Evolutionary conservation across 2,329 filamentous ascomycete species (phyloP).

Genomic region (Coniochaeta hoffmannii): DNA sequence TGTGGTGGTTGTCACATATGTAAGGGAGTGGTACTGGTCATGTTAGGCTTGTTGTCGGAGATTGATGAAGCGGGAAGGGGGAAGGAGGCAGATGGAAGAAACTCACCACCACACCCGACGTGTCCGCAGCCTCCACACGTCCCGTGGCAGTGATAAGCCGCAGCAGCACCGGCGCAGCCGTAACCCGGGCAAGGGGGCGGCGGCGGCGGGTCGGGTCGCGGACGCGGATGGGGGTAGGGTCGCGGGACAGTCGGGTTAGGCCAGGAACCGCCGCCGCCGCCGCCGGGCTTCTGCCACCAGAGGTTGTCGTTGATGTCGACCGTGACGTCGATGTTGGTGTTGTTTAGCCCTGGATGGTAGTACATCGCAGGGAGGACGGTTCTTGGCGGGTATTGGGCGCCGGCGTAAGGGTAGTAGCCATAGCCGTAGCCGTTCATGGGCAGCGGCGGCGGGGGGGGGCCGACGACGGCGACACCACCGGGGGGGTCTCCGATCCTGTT

Average conservation of each 20-base stretch:
- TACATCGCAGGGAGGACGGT: too few species aligned
- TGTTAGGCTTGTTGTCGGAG: too few species aligned
- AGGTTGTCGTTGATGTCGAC: neutral
- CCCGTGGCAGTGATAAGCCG: neutral
- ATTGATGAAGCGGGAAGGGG: too few species aligned
- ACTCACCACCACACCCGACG: neutral
- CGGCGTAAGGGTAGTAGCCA: neutral
- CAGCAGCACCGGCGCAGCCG: too few species aligned
- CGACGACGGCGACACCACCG: neutral
- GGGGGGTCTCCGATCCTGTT: neutral
- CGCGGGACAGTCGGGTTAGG: neutral
- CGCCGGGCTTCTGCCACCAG: neutral
- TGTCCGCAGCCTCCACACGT: neutral
- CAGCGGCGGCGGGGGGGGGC: too few species aligned
- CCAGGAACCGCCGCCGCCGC: neutral
- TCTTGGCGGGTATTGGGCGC: too few species aligned
- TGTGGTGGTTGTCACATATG: neutral
- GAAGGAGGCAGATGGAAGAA: too few species aligned
- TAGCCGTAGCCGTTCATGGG: neutral
- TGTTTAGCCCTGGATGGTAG: too few species aligned
- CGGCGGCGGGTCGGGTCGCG: neutral
- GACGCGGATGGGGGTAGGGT: neutral
- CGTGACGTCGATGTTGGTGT: neutral
- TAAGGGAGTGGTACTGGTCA: neutral
- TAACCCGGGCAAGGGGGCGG: neutral